These are phyloP conservation scores for Trichophyton schoenleinii DNA, from an alignment of 2,329 filamentous ascomycete species.

Conservation along the genomic window DNA sequence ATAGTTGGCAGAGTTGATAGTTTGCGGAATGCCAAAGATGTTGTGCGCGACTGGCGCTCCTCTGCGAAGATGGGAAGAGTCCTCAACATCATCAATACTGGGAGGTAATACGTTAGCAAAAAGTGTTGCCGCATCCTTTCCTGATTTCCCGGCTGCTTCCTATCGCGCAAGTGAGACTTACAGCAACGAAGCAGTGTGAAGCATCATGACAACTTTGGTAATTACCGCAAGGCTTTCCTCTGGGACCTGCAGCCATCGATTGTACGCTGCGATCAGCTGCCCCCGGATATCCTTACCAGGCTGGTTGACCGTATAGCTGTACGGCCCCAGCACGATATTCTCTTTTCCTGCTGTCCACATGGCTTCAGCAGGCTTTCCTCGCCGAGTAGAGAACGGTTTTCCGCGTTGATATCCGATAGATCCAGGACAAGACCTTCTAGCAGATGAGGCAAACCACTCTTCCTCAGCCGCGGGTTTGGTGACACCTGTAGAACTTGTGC, in stretches of 20 bases:
- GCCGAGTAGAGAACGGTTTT: background rate
- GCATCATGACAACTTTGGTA: slow-evolving; percentile 22
- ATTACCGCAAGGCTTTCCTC: slow-evolving; percentile 20
- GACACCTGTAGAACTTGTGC: slow-evolving; percentile 55
- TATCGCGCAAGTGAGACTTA: slow-evolving; percentile 1
- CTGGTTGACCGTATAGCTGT: slow-evolving; percentile 63
- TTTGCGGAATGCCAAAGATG: slow-evolving; percentile 32
- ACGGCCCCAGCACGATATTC: slow-evolving; percentile 62
- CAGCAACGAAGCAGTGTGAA: slow-evolving; percentile 30
- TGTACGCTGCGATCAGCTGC: slow-evolving; percentile 26
- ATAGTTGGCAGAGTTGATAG: slow-evolving; percentile 35
- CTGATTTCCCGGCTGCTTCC: background rate
- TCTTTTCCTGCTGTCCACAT: slow-evolving; percentile 62
- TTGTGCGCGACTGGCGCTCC: slow-evolving; percentile 31
- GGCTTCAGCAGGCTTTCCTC: background rate
- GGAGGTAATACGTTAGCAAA: background rate
- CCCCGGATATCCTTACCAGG: slow-evolving; percentile 44
- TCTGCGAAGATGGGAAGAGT: slow-evolving; percentile 29
- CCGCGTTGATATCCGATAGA: background rate
- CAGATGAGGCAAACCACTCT: slow-evolving; percentile 45
- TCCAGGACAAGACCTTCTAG: slow-evolving; percentile 14
- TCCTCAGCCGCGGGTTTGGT: slow-evolving; percentile 45
- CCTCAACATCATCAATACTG: slow-evolving; percentile 34
- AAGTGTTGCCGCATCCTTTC: background rate
- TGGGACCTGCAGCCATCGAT: slow-evolving; percentile 25